These are phyloP conservation scores for Xylaria sp. DNA, from an alignment of 2,329 filamentous ascomycete genomes.

Conservation along the genomic window DNA sequence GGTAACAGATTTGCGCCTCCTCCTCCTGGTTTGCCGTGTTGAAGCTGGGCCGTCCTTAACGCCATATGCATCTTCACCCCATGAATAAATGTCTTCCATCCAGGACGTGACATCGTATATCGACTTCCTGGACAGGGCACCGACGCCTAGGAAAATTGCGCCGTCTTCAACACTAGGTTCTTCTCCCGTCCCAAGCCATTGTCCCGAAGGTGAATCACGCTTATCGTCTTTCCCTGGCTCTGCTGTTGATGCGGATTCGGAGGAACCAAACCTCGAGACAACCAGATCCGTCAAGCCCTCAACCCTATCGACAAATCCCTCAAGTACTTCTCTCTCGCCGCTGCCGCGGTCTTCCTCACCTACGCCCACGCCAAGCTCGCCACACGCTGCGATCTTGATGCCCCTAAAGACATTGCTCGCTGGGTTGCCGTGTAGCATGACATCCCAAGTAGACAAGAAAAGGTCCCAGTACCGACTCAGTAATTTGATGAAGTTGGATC, in stretches of 20 bases:
- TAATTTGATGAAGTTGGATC: slow-evolving; percentile 75
- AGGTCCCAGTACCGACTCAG: slow-evolving; percentile 84
- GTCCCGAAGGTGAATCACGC: slow-evolving; percentile 45
- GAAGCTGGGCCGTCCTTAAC: slow-evolving; percentile 81
- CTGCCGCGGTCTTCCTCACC: slow-evolving; percentile 96
- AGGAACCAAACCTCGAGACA: slow-evolving; percentile 81
- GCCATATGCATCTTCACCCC: slow-evolving; percentile 87
- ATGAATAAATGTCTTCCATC: slow-evolving; percentile 88
- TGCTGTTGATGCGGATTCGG: slow-evolving; percentile 46
- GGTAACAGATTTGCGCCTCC: slow-evolving; percentile 46
- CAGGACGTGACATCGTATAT: slow-evolving; percentile 80
- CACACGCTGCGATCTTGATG: slow-evolving; percentile 87
- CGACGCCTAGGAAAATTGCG: slow-evolving; percentile 84
- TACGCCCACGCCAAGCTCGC: slow-evolving; percentile 92
- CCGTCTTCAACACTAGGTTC: slow-evolving; percentile 80
- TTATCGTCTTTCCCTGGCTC: slow-evolving; percentile 47
- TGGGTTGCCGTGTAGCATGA: slow-evolving; percentile 90
- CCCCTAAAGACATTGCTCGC: slow-evolving; percentile 81
- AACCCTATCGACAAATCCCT: slow-evolving; percentile 82
- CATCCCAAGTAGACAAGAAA: slow-evolving; percentile 80
- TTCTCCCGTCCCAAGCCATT: slow-evolving; percentile 79
- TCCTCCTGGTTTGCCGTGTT: slow-evolving; percentile 62
- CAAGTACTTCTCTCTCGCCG: slow-evolving; percentile 90
- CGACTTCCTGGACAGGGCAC: slow-evolving; percentile 76
- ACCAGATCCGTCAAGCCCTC: slow-evolving; percentile 89